Evolutionary conservation across 1,284 basidiomycete species (phyloP).

Genomic region (Irpex sp.): DNA sequence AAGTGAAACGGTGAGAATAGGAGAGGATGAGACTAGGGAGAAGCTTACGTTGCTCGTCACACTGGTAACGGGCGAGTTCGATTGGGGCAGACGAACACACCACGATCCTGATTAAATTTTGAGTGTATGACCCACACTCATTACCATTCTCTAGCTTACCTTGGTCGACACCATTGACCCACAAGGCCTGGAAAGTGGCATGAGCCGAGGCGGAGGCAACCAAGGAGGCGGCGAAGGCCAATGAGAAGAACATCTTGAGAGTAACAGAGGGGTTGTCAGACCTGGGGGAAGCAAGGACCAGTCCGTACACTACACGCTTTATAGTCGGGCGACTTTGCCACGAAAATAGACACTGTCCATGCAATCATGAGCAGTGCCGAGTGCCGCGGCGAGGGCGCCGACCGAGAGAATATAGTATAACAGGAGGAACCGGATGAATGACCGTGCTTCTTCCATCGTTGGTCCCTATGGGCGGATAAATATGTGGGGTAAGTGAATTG

Average conservation of each 20-base stretch:
- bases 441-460: slow-evolving; percentile 13
- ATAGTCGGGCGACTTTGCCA: not conserved
- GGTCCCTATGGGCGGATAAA: not conserved
- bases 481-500: slow-evolving; percentile 7
- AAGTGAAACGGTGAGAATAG: not conserved
- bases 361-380: not conserved
- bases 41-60: slow-evolving; percentile 33
- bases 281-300: not conserved
- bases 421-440: slow-evolving; percentile 5
- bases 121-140: not conserved
- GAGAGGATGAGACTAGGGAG: not conserved
- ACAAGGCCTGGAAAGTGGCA: slow-evolving; percentile 51
- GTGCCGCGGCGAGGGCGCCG: not conserved
- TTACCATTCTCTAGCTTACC: slow-evolving; percentile 18
- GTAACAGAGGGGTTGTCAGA: not conserved
- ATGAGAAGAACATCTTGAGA: slow-evolving; percentile 23
- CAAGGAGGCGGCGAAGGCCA: slow-evolving; percentile 32
- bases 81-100: slow-evolving; percentile 41
- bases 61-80: slow-evolving; percentile 44
- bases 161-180: slow-evolving; percentile 49
- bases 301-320: not conserved
- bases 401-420: not conserved
- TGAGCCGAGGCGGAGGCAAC: slow-evolving; percentile 40
- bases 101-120: slow-evolving; percentile 17
- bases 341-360: not conserved